Conservation (phyloP, 495 filamentous ascomycete species). For the Penicillium angulare region DNA sequence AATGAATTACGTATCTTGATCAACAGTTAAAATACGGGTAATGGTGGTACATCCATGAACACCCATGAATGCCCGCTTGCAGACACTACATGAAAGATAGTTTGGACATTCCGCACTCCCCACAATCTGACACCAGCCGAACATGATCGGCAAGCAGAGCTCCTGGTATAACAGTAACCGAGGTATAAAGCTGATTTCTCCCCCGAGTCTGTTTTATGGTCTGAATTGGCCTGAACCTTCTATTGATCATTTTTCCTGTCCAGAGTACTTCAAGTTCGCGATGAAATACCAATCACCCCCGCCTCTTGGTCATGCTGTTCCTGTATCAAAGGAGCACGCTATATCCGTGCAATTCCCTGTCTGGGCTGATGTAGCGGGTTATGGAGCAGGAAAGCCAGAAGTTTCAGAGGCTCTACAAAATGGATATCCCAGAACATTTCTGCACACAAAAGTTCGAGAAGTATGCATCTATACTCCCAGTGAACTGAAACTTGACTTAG, state of each 20-base stretch:
- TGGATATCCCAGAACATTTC: slow-evolving; percentile 16
- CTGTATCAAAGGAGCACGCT: background rate
- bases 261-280: background rate
- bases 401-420: slow-evolving; percentile 7
- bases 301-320: background rate
- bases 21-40: background rate
- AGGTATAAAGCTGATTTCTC: background rate
- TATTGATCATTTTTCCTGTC: background rate
- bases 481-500: background rate
- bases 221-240: background rate
- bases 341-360: background rate
- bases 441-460: slow-evolving; percentile 2
- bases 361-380: background rate
- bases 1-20: background rate
- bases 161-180: background rate
- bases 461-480: slow-evolving; percentile 1
- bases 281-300: background rate
- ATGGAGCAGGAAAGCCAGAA: background rate
- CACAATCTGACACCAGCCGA: background rate
- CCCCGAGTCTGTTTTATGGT: background rate
- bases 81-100: background rate
- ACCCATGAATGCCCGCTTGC: background rate
- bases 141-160: background rate
- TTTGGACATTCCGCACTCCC: background rate
- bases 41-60: background rate